Evolutionary conservation across 495 filamentous ascomycete species (phyloP).

Genomic region (Aspergillus asperescens): DNA sequence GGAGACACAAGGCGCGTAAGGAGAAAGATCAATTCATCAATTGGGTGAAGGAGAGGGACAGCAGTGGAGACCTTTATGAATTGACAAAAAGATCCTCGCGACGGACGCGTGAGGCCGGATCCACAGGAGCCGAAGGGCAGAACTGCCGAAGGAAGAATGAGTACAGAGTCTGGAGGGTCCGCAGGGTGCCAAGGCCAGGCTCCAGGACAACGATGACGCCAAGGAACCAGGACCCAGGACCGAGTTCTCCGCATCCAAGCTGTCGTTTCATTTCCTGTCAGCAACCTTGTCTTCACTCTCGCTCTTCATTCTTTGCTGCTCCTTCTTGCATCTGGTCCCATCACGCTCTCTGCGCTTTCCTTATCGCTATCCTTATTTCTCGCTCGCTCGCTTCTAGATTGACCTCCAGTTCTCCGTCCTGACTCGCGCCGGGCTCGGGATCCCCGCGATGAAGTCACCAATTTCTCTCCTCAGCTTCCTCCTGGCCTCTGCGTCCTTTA

Average conservation of each 20-base stretch:
- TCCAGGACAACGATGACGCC: too few relatives aligned
- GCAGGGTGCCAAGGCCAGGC: too few relatives aligned
- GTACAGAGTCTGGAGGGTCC: too few relatives aligned
- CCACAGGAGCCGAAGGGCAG: neutral
- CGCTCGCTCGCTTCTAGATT: neutral
- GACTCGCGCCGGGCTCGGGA: neutral
- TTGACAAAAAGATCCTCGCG: neutral
- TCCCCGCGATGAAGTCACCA: slow-evolving; percentile 22
- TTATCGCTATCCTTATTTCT: slow-evolving; percentile 15
- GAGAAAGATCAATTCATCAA: neutral
- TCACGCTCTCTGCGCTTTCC: slow-evolving; percentile 18
- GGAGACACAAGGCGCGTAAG: neutral
- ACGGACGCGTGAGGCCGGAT: slow-evolving; percentile 8
- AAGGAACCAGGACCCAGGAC: too few relatives aligned
- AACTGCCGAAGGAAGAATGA: too few relatives aligned
- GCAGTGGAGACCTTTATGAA: neutral
- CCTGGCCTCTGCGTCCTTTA: slow-evolving; percentile 17
- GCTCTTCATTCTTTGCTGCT: slow-evolving; percentile 9
- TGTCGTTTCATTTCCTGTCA: slow-evolving; percentile 13
- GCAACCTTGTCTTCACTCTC: neutral
- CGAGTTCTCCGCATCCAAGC: too few relatives aligned
- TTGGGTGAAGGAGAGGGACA: neutral
- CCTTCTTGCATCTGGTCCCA: slow-evolving; percentile 9
- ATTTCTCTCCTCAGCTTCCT: slow-evolving; percentile 15
- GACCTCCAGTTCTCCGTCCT: neutral